Evolutionary conservation across 2,329 filamentous ascomycete genomes (phyloP), one percentile per base, ranked within the genome.

Genomic region (Xylariaceae sp.): DNA sequence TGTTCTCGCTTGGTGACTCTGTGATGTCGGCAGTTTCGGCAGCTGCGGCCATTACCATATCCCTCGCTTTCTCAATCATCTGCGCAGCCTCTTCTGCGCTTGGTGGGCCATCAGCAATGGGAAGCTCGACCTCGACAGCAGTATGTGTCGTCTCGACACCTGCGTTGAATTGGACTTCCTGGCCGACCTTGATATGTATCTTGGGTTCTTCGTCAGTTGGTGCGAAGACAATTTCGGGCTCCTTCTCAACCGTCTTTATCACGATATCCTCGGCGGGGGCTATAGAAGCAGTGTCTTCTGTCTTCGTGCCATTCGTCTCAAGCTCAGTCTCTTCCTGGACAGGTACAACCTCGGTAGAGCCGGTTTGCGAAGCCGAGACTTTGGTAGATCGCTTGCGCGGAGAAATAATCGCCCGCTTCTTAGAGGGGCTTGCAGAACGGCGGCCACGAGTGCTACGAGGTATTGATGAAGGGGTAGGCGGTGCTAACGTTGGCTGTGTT

Each of bases 21-120:
- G 74, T 67, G 10, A 70, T 70, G 46, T 74, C 67, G 67, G 78
- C 57, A 68, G 66, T 60, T 75, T 77, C 73, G 52, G 80, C 82
- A 55, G 86, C 79, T 26, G 86, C 86, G 60, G 85, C 85, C 58
- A 88, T 82, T 4, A 97, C 92, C 90, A 97, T 96, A 62, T 87
- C 84, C 75, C 88, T 91, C 26, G 94, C 94, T 66, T 91, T 86
- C 23, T 86, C 86, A 54, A 97, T 87, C 88, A 97, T 92, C 50
- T 86, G 83, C 52, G 88, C 82, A 1, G 92, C 87, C 64, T 94
- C 89, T 59, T 92, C 88, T 0, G 90, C 85, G 10, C 86, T 83
- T 0, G 89, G 87, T 7, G 92, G 80, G 56, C 90, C 84, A 20
- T 53, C 52, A 8, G 84, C 79, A 3, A 82, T 63, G 11, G 92